Conservation (phyloP, 2,329 filamentous ascomycete genomes). For the Colletotrichum navitas region DNA sequence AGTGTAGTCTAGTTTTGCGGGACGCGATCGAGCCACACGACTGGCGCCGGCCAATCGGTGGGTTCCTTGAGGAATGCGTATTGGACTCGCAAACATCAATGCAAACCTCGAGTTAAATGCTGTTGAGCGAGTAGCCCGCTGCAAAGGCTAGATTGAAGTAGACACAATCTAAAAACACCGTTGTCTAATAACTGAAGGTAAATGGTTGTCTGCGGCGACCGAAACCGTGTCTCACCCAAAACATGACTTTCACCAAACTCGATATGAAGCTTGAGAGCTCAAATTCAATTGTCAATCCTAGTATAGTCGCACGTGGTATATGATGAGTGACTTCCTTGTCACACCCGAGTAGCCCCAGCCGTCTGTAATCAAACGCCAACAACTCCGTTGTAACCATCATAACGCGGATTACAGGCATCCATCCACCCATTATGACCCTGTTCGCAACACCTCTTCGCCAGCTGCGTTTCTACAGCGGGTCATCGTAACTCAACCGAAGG, state of each 20-base stretch:
- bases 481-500: conserved; percentile 74
- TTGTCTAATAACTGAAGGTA: background rate
- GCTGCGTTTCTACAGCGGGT: conserved; percentile 33
- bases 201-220: background rate
- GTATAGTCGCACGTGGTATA: conserved; percentile 34
- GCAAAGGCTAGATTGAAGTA: background rate
- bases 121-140: no score
- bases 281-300: background rate
- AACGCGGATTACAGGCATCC: background rate
- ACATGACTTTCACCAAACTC: background rate
- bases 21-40: conserved; percentile 23
- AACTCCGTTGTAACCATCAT: conserved; percentile 21
- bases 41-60: conserved; percentile 35
- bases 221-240: background rate
- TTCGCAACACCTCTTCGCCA: background rate
- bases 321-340: conserved; percentile 26
- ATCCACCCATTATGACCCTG: background rate
- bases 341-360: background rate
- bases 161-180: background rate
- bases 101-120: background rate
- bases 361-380: background rate
- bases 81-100: background rate
- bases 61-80: conserved; percentile 20
- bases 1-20: conserved; percentile 35
- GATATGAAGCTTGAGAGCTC: background rate